Conservation (phyloP, 73 alveolate species). For the Blepharisma stoltei region DNA sequence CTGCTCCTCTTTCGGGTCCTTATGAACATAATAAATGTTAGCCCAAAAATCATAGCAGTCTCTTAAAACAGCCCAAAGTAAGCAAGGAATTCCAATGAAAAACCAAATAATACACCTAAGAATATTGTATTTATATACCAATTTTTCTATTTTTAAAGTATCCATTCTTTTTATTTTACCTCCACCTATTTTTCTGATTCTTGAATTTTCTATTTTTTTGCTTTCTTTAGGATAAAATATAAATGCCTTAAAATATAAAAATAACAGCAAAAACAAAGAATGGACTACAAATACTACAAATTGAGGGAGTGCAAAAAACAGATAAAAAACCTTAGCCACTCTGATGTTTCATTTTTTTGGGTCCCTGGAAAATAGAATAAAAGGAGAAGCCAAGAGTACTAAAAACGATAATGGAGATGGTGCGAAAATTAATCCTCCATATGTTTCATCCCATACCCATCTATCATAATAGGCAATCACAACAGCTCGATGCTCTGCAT, state of each 20-base stretch:
- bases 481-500: conserved; percentile 60
- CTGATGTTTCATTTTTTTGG: not conserved
- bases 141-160: too few relatives aligned
- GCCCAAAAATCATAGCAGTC: conserved; percentile 17
- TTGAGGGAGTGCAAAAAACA: conserved; percentile 4
- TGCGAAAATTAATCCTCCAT: conserved; percentile 55
- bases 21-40: not conserved
- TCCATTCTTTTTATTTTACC: too few relatives aligned
- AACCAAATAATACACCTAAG: not conserved
- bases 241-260: conserved; percentile 25
- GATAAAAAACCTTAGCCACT: not conserved
- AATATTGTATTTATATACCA: not conserved
- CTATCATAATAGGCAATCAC: conserved; percentile 54
- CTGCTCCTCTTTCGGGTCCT: not conserved
- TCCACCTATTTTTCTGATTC: not conserved
- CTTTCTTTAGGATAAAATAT: not conserved
- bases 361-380: not conserved
- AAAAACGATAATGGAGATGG: conserved; percentile 59
- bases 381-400: not conserved
- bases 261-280: not conserved
- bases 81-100: conserved; percentile 22
- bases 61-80: conserved; percentile 27
- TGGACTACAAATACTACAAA: not conserved
- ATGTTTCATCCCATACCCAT: conserved; percentile 61
- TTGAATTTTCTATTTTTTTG: not conserved